Conservation (phyloP, 2,329 filamentous ascomycete genomes). For the Helotiales sp. region DNA sequence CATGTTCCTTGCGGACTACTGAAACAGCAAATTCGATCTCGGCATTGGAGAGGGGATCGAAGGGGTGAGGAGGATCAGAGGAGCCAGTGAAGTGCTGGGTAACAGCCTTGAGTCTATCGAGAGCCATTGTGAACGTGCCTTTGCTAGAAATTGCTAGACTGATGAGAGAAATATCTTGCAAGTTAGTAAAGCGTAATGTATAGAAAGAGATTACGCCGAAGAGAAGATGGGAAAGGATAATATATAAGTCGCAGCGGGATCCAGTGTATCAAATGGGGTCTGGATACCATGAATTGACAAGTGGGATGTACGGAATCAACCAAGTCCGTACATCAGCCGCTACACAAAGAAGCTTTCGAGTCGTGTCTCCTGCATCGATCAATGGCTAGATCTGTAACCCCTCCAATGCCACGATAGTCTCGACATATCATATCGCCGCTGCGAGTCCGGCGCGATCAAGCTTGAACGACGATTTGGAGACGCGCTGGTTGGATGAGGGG, state of each 20-base stretch:
- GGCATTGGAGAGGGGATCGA: slow-evolving; percentile 73
- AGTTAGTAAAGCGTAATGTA: neutral
- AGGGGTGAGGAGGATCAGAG: slow-evolving; percentile 65
- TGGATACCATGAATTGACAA: slow-evolving; percentile 25
- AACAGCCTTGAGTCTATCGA: slow-evolving; percentile 68
- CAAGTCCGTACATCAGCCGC: slow-evolving; percentile 12
- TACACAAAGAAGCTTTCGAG: slow-evolving; percentile 21
- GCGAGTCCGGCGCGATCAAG: slow-evolving; percentile 17
- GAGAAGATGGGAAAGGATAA: slow-evolving; percentile 25
- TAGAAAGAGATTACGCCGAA: neutral
- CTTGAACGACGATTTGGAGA: slow-evolving; percentile 23
- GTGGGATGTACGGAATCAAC: slow-evolving; percentile 27
- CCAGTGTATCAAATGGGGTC: slow-evolving; percentile 40
- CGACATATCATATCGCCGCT: slow-evolving; percentile 23
- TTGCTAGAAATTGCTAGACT: neutral
- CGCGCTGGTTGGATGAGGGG: slow-evolving; percentile 31
- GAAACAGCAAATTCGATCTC: slow-evolving; percentile 77
- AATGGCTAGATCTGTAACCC: slow-evolving; percentile 19
- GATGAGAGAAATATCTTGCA: neutral
- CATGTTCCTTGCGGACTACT: slow-evolving; percentile 71
- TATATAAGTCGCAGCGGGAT: slow-evolving; percentile 34
- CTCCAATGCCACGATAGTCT: slow-evolving; percentile 26
- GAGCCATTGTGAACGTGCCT: slow-evolving; percentile 53
- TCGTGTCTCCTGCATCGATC: slow-evolving; percentile 11
- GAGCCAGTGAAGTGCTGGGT: slow-evolving; percentile 64